A percentile compares a stretch with the other conserved stretches of the same genome.
Conservation (phyloP, 148 eudicot species). For the Silene uniflora region DNA sequence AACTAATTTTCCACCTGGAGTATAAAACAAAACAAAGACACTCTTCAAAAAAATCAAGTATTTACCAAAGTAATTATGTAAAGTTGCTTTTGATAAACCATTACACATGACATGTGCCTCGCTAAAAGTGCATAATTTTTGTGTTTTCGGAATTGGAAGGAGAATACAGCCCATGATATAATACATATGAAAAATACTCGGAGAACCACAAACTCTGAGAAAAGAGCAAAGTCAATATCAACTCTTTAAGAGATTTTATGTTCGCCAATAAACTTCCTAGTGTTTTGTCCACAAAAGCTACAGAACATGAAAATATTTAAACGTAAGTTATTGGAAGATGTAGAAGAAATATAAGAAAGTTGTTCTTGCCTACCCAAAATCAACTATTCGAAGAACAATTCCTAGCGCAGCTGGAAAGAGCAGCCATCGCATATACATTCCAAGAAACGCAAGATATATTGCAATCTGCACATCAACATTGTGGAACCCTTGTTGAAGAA, state of each 20-base stretch:
- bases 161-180: constrained; percentile 78
- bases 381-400: constrained; percentile 53
- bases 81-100: neutral
- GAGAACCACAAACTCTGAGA: constrained; percentile 69
- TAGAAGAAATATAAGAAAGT: neutral
- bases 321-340: too few species aligned
- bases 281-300: neutral
- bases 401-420: constrained; percentile 81
- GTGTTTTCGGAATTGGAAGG: constrained; percentile 96
- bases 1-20: constrained; percentile 73
- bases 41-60: constrained; percentile 1
- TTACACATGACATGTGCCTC: constrained; percentile 40
- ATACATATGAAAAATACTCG: constrained; percentile 63
- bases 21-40: constrained; percentile 7
- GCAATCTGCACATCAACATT: constrained; percentile 58
- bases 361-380: constrained; percentile 63
- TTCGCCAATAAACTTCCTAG: neutral
- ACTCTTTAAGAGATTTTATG: neutral
- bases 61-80: constrained; percentile 5
- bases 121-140: constrained; percentile 70
- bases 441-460: constrained; percentile 85
- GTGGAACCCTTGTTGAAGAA: constrained; percentile 5
- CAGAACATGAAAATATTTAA: too few species aligned
- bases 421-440: constrained; percentile 87
- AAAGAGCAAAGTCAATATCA: constrained; percentile 9